Evolutionary conservation across 352 stramenopile species (phyloP), one percentile per base, ranked within the genome.

Genomic region (Globisporangium carolinianum): DNA sequence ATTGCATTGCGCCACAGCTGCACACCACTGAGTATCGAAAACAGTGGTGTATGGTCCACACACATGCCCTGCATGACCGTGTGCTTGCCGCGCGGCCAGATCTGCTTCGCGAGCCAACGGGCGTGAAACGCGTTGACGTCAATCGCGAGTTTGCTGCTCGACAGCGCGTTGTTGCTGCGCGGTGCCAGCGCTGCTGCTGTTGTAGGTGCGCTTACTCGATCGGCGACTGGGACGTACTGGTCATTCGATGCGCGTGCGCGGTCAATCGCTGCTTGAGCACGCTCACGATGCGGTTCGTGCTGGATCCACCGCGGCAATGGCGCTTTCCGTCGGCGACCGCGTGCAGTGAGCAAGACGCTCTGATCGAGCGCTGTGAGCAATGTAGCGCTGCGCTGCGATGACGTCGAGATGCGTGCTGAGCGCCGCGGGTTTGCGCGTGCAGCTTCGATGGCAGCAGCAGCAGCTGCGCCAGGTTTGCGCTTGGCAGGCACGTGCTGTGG

Each of bases 1-100:
- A 89, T 14, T 3, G 73, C 75, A 55, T 89, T 87, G 17, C 61
- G 65, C 72, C 72, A 89, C 15, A 57, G 32, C 62, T 86, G 75
- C 4, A 86, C 64, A 36, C 72, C 73, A 47, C 67, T 83, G 62
- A 86, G 72, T n/a, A 65, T 64, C 14, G 67, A 69, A 49, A 79
- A 87, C 14, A 50, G n/a, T 0, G 58, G 57, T 0, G 53, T 51
- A 17, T 69, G 55, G 18, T 41, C 14, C 3, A 68, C 66, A 61
- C 77, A 81, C 60, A 86, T 48, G 1, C 62, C 68, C 42, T 79
- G 62, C 73, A 89, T 81, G 37, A 81, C 63, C 3, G 68, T 69
- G 6, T 66, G 32, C 54, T 87, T 89, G 47, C 77, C 73, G 14
- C 59, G 52, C 6, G 79, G 79, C 57, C 71, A 63, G 53, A 89